Conservation (phyloP, 805 yeast genomes). For the Blastobotrys mokoenaii region DNA sequence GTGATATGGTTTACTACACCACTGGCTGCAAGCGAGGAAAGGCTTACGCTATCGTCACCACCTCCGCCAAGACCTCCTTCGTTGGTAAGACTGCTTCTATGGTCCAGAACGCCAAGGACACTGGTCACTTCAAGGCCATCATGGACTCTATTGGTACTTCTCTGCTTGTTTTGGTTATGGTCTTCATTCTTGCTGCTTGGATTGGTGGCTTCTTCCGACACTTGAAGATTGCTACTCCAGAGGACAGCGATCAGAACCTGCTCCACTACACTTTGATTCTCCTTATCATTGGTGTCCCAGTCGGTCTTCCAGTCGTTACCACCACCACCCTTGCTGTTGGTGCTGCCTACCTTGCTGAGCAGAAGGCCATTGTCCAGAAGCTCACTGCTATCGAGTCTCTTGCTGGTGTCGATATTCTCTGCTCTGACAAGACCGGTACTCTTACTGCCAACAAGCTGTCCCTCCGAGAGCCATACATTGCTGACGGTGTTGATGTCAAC, state of each 20-base stretch:
- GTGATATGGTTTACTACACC: constrained; percentile 86
- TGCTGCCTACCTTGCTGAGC: constrained; percentile 96
- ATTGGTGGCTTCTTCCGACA: constrained; percentile 93
- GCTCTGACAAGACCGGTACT: constrained; percentile 98
- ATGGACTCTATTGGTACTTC: constrained; percentile 95
- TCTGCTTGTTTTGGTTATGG: constrained; percentile 76
- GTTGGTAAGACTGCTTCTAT: constrained; percentile 97
- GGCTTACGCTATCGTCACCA: constrained; percentile 85
- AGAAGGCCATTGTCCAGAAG: constrained; percentile 94
- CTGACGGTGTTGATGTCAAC: constrained; percentile 94
- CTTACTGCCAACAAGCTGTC: constrained; percentile 93
- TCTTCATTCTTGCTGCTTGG: constrained; percentile 84
- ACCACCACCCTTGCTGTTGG: constrained; percentile 99
- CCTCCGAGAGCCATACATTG: constrained; percentile 95
- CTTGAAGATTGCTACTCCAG: constrained; percentile 66
- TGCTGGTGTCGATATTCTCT: constrained; percentile 94
- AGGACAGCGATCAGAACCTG: constrained; percentile 37
- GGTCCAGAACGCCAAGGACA: constrained; percentile 92
- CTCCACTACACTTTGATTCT: constrained; percentile 89
- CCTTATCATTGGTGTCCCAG: constrained; percentile 97
- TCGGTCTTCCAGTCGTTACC: constrained; percentile 96
- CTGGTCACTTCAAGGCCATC: constrained; percentile 97
- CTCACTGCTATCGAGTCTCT: constrained; percentile 92
- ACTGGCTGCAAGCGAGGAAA: constrained; percentile 96
- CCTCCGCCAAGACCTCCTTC: constrained; percentile 91